Base-by-base conservation (phyloP, 1,139 yeast species). In the Suhomyces coccinellae region DNA sequence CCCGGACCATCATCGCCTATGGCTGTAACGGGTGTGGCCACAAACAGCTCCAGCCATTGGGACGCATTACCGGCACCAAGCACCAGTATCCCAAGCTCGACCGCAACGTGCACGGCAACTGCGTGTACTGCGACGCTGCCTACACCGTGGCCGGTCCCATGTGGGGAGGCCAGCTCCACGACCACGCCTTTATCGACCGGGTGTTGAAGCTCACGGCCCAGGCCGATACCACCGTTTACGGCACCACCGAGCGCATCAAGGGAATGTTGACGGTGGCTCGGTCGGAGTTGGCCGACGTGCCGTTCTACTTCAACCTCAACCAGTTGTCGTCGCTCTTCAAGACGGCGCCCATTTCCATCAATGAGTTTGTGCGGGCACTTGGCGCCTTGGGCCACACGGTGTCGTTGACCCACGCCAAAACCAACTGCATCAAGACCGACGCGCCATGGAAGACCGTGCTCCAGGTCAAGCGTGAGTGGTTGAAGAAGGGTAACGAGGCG, bases 141-240 rank as follows among this genome's bases (percentile, higher is more conserved):
- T 80, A 80, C 60, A 95, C 87, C 59, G 63, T 93, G 35, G 93
- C 95, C 2, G 99, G 99, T 1, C 99, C 99, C 46, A 88, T 93
- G 97, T 93, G 96, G 86, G 88, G 81, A 10, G 97, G 95, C 0
- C 71, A 76, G 2, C 67, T 93, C 43, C 98, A 91, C 59, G 77
- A 85, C 59, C 63, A 65, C 30, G 79, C 75, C 15, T 93, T 90
- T 56, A 73, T 93, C 38, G 75, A 80, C 31, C 77, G 73, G 53
- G 75, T 91, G 39, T 70, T 88, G 44, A 71, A 75, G 16, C 69
- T 85, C 36, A 83, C 83, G 52, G 63, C 65, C 22, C 63, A 69
- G 16, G 67, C 72, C 47, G 83, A 79, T 45, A 71, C 73, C 12
- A 72, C 69, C 2, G 71, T 78, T 0, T 90, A 87, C 62, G 86